Percentiles rank a stretch among this genome's conserved stretches.
These are phyloP conservation scores for Xylaria curta DNA, from an alignment of 495 filamentous ascomycete genomes.

Conservation along the genomic window DNA sequence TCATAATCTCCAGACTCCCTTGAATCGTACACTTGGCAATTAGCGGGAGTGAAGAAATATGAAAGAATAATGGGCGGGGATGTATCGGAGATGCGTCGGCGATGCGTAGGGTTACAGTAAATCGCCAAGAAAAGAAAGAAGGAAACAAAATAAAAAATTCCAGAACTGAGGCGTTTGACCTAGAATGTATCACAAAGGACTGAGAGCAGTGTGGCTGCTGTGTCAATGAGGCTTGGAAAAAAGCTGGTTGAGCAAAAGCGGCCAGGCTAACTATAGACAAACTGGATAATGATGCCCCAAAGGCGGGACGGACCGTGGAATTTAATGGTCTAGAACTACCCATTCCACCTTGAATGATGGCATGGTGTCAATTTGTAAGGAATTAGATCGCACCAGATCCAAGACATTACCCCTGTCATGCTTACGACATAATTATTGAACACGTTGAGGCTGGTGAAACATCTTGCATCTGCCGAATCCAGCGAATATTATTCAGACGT, in stretches of 20 bases:
- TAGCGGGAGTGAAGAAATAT: background rate
- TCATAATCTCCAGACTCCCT: background rate
- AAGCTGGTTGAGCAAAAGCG: background rate
- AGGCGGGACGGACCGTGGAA: background rate
- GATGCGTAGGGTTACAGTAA: background rate
- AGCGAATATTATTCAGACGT: constrained; percentile 1
- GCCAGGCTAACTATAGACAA: background rate
- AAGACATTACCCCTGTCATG: constrained; percentile 13
- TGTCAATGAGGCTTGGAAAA: constrained; percentile 21
- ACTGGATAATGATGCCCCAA: background rate
- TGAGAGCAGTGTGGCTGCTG: background rate
- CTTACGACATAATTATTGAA: constrained; percentile 3
- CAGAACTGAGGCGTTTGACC: background rate
- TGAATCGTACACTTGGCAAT: background rate
- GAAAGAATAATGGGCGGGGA: constrained; percentile 4
- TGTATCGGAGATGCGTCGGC: background rate
- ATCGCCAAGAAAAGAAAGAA: constrained; percentile 7
- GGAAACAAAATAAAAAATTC: constrained; percentile 1
- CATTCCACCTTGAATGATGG: constrained; percentile 5
- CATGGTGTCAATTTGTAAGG: constrained; percentile 13
- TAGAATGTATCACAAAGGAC: constrained; percentile 8
- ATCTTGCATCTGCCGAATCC: constrained; percentile 19
- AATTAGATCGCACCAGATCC: background rate
- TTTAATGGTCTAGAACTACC: background rate
- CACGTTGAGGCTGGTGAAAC: constrained; percentile 18